These are phyloP conservation scores for Yarrowia galli DNA, from an alignment of 1,139 yeast genomes.

Conservation along the genomic window DNA sequence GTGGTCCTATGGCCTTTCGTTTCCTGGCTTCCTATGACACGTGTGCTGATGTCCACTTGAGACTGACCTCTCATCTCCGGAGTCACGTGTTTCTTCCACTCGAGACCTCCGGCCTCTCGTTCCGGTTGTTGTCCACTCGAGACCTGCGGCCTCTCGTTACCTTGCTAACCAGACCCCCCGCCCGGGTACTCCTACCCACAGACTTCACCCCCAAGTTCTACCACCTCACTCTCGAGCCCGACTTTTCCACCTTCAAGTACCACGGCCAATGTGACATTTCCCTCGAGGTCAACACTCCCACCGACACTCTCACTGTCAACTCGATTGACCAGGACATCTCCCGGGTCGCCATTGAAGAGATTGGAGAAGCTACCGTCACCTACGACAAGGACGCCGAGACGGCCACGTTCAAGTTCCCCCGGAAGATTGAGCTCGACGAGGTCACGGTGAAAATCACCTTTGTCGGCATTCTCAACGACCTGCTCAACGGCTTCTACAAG, in stretches of 20 bases:
- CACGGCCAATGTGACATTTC: conserved; percentile 71
- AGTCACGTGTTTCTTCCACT: too few species aligned
- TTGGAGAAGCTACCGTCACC: conserved; percentile 41
- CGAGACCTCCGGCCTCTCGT: too few species aligned
- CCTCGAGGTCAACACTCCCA: conserved; percentile 63
- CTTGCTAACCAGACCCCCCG: conserved; percentile 39
- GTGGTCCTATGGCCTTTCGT: too few species aligned
- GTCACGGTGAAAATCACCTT: conserved; percentile 62
- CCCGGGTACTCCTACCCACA: conserved; percentile 70
- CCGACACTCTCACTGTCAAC: conserved; percentile 64
- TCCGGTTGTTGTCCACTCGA: too few species aligned
- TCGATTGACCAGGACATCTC: conserved; percentile 56
- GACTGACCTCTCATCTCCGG: too few species aligned
- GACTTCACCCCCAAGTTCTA: conserved; percentile 77
- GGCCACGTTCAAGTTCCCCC: conserved; percentile 66
- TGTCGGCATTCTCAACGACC: conserved; percentile 74
- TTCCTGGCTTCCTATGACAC: too few species aligned
- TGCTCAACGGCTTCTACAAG: conserved; percentile 85
- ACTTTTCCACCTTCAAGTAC: conserved; percentile 72
- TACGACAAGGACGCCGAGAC: conserved; percentile 67
- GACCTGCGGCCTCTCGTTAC: too few species aligned
- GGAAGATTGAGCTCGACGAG: conserved; percentile 55
- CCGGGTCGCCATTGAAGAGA: conserved; percentile 7
- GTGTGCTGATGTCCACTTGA: too few species aligned
- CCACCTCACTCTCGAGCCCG: conserved; percentile 74